These are phyloP conservation scores for Aspergillus sp. DNA, from an alignment of 2,329 filamentous ascomycete species.

Conservation along the genomic window DNA sequence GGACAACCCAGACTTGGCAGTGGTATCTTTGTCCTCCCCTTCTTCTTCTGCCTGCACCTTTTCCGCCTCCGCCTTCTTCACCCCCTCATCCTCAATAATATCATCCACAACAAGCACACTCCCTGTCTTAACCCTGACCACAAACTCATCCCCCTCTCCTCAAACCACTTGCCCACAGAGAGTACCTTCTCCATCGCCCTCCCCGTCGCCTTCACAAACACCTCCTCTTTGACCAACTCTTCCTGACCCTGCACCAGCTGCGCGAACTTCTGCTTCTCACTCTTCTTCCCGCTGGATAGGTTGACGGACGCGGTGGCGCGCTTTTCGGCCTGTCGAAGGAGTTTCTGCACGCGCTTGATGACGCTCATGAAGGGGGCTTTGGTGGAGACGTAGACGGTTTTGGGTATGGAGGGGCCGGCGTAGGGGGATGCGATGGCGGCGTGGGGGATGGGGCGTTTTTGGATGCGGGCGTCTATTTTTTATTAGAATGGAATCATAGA, in stretches of 20 bases:
- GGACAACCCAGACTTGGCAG: conserved; percentile 9
- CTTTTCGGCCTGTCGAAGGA: conserved; percentile 50
- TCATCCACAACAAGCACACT: conserved; percentile 58
- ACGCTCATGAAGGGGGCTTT: conserved; percentile 54
- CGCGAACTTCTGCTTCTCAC: conserved; percentile 26
- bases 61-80: conserved; percentile 21
- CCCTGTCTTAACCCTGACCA: conserved; percentile 51
- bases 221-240: conserved; percentile 40
- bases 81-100: conserved; percentile 42
- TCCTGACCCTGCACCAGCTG: conserved; percentile 29
- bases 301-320: conserved; percentile 44
- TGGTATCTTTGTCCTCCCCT: conserved; percentile 10
- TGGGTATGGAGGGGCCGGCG: conserved; percentile 43
- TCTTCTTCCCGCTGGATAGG: conserved; percentile 25
- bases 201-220: conserved; percentile 57
- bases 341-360: conserved; percentile 55
- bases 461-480: conserved; percentile 39
- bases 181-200: conserved; percentile 55
- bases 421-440: conserved; percentile 52
- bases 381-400: conserved; percentile 53
- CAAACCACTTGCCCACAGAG: conserved; percentile 53
- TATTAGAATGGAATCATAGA: neutral
- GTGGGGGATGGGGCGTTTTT: conserved; percentile 56
- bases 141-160: conserved; percentile 47
- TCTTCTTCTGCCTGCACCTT: conserved; percentile 14